Evolutionary conservation across 2,329 filamentous ascomycete species (phyloP).

Genomic region (Lanzia echinophila): DNA sequence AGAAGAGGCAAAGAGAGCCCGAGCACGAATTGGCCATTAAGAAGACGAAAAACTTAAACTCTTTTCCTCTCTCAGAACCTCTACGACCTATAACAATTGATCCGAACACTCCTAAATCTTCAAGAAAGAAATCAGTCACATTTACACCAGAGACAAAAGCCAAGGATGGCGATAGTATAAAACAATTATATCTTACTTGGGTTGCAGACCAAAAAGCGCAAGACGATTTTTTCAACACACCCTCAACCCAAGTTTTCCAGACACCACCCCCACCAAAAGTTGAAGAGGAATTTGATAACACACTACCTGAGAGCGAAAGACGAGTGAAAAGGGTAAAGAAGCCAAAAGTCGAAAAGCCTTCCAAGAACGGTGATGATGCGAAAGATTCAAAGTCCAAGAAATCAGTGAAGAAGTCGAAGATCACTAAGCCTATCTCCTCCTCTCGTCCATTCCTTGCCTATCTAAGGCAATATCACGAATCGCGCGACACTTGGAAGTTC

Average conservation of each 20-base stretch:
- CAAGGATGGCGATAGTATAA: conserved; percentile 47
- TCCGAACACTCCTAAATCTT: conserved; percentile 24
- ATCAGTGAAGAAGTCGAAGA: conserved; percentile 15
- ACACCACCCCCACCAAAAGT: conserved; percentile 25
- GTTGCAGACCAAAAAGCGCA: conserved; percentile 31
- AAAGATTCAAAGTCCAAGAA: conserved; percentile 9
- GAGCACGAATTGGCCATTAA: conserved; percentile 20
- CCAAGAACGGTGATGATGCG: conserved; percentile 13
- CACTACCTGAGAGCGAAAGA: conserved; percentile 26
- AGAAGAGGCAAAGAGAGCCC: conserved; percentile 20
- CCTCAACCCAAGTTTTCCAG: conserved; percentile 19
- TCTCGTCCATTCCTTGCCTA: conserved; percentile 64
- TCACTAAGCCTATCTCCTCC: conserved; percentile 9
- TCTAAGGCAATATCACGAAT: conserved; percentile 65
- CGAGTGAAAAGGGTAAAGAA: conserved; percentile 27
- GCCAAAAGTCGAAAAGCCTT: conserved; percentile 12
- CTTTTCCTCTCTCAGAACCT: conserved; percentile 1
- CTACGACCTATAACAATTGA: conserved; percentile 10
- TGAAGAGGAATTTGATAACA: conserved; percentile 24
- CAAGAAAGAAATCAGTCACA: conserved; percentile 51
- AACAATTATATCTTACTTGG: conserved; percentile 46
- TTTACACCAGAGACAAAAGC: conserved; percentile 58
- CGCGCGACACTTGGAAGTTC: conserved; percentile 79
- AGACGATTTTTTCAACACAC: conserved; percentile 22
- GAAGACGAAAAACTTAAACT: conserved; percentile 23